Evolutionary conservation across 2,329 filamentous ascomycete species (phyloP).

Genomic region (Aspergillus sp.): DNA sequence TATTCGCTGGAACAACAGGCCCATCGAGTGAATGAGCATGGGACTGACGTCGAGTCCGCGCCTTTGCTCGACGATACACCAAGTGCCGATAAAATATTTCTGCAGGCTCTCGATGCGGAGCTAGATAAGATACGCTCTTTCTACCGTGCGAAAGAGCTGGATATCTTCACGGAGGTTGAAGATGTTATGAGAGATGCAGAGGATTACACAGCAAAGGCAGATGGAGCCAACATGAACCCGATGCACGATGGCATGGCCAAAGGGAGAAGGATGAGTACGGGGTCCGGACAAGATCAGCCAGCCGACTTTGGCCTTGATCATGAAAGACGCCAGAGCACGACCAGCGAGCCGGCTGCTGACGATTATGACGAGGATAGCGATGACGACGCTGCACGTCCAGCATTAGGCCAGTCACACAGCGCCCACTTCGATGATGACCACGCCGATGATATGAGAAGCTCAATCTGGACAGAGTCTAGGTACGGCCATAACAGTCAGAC

Average conservation of each 20-base stretch:
- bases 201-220: conserved; percentile 61
- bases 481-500: conserved; percentile 18
- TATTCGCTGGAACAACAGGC: conserved; percentile 89
- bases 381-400: conserved; percentile 46
- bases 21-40: conserved; percentile 57
- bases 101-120: conserved; percentile 78
- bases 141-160: conserved; percentile 83
- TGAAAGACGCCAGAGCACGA: conserved; percentile 47
- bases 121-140: conserved; percentile 93
- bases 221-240: conserved; percentile 44
- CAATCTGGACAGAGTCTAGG: conserved; percentile 28
- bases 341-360: conserved; percentile 52
- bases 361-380: conserved; percentile 60
- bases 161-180: conserved; percentile 79
- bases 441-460: conserved; percentile 36
- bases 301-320: conserved; percentile 49
- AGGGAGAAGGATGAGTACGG: conserved; percentile 40
- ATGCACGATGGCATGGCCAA: conserved; percentile 44
- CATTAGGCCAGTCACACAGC: conserved; percentile 25
- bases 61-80: conserved; percentile 68
- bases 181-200: conserved; percentile 74
- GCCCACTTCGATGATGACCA: conserved; percentile 29
- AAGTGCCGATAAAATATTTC: conserved; percentile 80
- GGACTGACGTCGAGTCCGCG: conserved; percentile 75
- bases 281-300: conserved; percentile 42